Conservation (phyloP, 2,329 filamentous ascomycete genomes). For the Xylaria sp. region DNA sequence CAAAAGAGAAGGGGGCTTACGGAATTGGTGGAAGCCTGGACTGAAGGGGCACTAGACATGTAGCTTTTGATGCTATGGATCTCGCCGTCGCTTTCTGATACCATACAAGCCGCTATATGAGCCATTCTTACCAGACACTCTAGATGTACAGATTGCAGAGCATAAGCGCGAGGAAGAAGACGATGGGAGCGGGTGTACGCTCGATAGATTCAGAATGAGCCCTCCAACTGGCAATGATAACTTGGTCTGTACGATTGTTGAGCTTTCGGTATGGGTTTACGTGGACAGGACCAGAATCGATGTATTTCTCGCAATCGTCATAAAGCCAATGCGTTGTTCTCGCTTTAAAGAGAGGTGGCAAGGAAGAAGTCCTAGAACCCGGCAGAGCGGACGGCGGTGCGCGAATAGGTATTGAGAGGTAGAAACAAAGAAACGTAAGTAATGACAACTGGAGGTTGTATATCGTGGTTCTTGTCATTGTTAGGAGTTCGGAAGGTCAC, state of each 20-base stretch:
- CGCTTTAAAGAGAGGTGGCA: conserved; percentile 21
- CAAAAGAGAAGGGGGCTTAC: conserved; percentile 33
- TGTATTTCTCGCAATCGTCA: conserved; percentile 18
- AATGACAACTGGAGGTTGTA: conserved; percentile 18
- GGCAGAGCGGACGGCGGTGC: conserved; percentile 16
- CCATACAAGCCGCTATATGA: conserved; percentile 57
- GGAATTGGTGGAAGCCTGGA: conserved; percentile 41
- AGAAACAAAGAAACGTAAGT: conserved; percentile 6
- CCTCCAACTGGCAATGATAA: conserved; percentile 28
- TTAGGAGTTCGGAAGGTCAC: conserved; percentile 6
- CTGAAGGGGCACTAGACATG: conserved; percentile 48
- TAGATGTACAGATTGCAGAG: conserved; percentile 26
- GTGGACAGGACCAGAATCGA: conserved; percentile 21
- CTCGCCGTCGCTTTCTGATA: conserved; percentile 43
- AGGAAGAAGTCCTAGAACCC: conserved; percentile 23
- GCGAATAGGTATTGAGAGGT: conserved; percentile 10
- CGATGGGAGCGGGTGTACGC: conserved; percentile 26
- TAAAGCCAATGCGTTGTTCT: conserved; percentile 8
- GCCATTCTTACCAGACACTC: conserved; percentile 43
- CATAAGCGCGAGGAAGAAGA: conserved; percentile 11
- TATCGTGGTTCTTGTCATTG: no score
- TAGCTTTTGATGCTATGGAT: conserved; percentile 38
- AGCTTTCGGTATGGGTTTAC: conserved; percentile 31
- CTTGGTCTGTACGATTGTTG: conserved; percentile 25
- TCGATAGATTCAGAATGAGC: conserved; percentile 29